Evolutionary conservation across 345 rosid species (phyloP).

Genomic region (Hibiscus mutabilis): DNA sequence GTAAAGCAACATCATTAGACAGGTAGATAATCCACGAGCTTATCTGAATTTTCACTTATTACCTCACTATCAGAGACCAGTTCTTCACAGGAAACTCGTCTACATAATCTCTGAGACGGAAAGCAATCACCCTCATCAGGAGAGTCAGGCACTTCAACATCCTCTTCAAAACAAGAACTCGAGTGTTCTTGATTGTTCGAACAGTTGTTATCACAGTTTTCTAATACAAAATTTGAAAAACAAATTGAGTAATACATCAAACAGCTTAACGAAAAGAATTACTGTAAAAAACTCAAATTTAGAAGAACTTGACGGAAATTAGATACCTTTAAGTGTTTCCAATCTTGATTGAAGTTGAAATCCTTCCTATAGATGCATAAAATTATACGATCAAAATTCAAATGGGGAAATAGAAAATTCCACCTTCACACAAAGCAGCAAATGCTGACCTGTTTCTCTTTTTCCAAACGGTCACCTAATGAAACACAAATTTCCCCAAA

Average conservation of each 20-base stretch:
- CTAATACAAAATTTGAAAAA: not conserved
- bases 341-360: conserved; percentile 52
- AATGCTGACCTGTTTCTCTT: not conserved
- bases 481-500: conserved; percentile 32
- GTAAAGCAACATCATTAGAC: not conserved
- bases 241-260: not conserved
- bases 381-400: not conserved
- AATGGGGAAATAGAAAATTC: not conserved
- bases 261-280: not conserved
- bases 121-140: conserved; percentile 8
- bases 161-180: conserved; percentile 25
- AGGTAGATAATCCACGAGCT: not conserved
- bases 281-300: not conserved
- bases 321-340: conserved; percentile 56
- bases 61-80: conserved; percentile 40
- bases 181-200: conserved; percentile 21
- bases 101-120: conserved; percentile 21
- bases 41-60: not conserved
- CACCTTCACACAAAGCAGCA: not conserved
- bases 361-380: conserved; percentile 39
- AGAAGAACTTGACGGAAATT: not conserved
- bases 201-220: not conserved
- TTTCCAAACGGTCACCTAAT: not conserved
- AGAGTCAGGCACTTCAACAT: conserved; percentile 43
- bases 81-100: conserved; percentile 21